These are phyloP conservation scores for Nicotiana obtusifolia DNA, from an alignment of 257 asterid species.

Conservation along the genomic window DNA sequence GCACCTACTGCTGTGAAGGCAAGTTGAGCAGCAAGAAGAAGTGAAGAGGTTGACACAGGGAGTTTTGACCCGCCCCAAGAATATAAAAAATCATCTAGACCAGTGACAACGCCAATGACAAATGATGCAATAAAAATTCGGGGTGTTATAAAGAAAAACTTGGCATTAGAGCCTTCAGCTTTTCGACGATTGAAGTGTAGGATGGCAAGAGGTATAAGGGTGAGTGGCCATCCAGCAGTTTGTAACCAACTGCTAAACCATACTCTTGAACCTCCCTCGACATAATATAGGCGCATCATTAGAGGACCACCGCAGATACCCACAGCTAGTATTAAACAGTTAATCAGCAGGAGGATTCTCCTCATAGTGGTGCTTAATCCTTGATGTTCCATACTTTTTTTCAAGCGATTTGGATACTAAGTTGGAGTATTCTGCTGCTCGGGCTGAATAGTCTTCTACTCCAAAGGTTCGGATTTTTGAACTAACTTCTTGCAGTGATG, in stretches of 20 bases:
- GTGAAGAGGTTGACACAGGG: background rate
- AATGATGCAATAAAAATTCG: background rate
- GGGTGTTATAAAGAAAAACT: background rate
- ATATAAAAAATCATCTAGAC: background rate
- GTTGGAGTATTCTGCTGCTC: no score
- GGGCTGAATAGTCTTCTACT: no score
- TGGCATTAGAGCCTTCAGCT: background rate
- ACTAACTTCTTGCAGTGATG: no score
- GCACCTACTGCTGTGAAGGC: background rate
- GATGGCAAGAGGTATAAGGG: background rate
- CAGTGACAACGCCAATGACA: background rate
- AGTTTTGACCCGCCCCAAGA: background rate
- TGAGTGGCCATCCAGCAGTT: background rate
- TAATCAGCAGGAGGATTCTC: background rate
- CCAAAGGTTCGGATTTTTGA: no score
- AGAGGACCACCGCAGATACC: background rate
- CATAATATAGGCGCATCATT: background rate
- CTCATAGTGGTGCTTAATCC: background rate
- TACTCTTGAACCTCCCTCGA: background rate
- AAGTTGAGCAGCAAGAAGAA: background rate
- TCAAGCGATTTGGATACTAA: background rate
- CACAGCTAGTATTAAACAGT: background rate
- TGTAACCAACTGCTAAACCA: background rate
- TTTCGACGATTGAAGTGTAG: background rate
- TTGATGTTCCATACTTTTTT: background rate